A percentile compares a stretch with the other conserved stretches of the same genome.
These are phyloP conservation scores for Scalesia atractyloides DNA, from an alignment of 129 eudicot genomes.

Conservation along the genomic window DNA sequence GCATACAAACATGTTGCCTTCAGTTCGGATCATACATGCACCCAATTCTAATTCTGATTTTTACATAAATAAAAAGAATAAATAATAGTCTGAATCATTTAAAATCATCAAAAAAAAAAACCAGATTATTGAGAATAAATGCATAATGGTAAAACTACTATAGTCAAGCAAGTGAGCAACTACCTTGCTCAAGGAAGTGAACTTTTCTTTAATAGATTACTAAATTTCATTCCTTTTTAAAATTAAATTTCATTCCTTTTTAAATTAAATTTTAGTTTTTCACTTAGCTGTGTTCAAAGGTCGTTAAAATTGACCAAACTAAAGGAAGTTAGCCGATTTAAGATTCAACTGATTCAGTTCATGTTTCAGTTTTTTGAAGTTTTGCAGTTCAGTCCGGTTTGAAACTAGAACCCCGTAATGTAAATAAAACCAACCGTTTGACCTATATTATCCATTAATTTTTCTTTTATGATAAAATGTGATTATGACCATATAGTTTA, in stretches of 20 bases:
- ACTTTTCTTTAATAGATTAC: not conserved
- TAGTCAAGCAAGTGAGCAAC: not conserved
- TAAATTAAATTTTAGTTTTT: not conserved
- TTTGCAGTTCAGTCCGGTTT: no score
- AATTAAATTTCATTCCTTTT: no score
- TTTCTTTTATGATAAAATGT: no score
- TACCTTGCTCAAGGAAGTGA: not conserved
- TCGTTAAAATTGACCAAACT: no score
- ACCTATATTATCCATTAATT: no score
- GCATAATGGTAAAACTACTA: not conserved
- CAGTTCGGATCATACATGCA: slow-evolving; percentile 8
- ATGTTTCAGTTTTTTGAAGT: no score
- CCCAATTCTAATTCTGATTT: not conserved
- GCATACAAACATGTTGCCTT: slow-evolving; percentile 1
- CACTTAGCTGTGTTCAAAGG: not conserved
- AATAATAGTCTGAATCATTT: not conserved
- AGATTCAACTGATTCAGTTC: no score
- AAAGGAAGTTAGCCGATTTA: no score
- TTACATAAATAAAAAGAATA: not conserved
- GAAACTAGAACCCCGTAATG: no score
- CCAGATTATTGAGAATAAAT: not conserved
- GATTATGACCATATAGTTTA: no score
- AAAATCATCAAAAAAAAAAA: not conserved
- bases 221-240: not conserved
- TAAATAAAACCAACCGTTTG: no score